Base-by-base conservation (phyloP, 2,329 filamentous ascomycete genomes). In the Penicillium crustosum region DNA sequence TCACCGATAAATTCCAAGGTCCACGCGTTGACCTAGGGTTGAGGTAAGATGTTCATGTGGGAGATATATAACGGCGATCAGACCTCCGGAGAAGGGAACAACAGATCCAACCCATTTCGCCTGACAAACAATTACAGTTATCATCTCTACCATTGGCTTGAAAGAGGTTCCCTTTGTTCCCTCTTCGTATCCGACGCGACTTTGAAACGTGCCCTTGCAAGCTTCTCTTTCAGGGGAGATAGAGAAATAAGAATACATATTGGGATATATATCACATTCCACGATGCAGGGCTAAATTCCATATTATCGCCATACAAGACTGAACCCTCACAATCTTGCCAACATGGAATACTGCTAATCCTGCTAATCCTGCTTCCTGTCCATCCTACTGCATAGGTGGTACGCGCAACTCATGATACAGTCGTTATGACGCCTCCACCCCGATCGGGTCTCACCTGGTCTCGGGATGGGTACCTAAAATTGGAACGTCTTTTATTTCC, bases 381-480 rank as follows among this genome's bases (percentile, higher is more conserved):
- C n/a, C n/a, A n/a, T n/a, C n/a, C 17, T 15, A 42, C 35, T 41
- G 38, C 35, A 54, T 25, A 19, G 19, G 25, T 48, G 49, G 55
- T 57, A 57, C 55, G 50, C 42, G 54, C 55, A 49, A 57, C 55
- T 57, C 55, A 57, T 57, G 55, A 57, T 57, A 57, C 55, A 57
- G 36, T 57, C 43, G 43, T 57, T 36, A 53, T 57, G 55, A 53
- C 55, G 55, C 55, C 35, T 43, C 49, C 54, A 42, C 49, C 49
- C 53, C 53, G 53, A 51, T 55, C 47, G 45, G 54, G 55, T 57
- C 49, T 53, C 55, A 48, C 47, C 39, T 51, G 31, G 31, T 38
- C 39, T 55, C 23, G n/a, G 53, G 15, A 55, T 43, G 25, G 42
- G 41, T 8, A 42, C 29, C 42, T 49, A 53, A 53, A 21, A 27